Percentiles rank a stretch among this genome's conserved stretches.
These are phyloP conservation scores for Salinomyces thailandicus DNA, from an alignment of 2,329 filamentous ascomycete species.

Conservation along the genomic window DNA sequence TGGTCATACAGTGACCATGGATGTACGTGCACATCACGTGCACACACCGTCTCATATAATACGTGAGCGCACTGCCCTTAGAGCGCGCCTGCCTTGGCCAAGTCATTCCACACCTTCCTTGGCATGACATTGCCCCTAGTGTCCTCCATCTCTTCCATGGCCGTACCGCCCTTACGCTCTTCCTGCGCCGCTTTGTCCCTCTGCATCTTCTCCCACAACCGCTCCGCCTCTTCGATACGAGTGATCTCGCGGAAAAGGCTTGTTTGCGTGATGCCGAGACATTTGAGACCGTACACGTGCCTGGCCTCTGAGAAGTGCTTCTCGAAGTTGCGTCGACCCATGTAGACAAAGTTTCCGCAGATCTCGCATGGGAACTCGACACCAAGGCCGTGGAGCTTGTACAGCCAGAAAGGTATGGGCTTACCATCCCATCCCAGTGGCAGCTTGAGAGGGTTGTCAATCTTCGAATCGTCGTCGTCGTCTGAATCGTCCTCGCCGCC, in stretches of 20 bases:
- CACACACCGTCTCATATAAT: too few species aligned
- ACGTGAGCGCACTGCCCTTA: too few species aligned
- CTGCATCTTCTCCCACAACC: conserved; percentile 88
- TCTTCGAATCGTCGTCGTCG: conserved; percentile 61
- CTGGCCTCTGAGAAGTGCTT: conserved; percentile 95
- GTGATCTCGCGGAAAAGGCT: conserved; percentile 84
- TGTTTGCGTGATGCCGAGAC: conserved; percentile 79
- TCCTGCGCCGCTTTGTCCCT: conserved; percentile 69
- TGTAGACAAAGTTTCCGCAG: conserved; percentile 98
- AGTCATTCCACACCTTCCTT: conserved; percentile 92
- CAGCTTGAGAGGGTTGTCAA: conserved; percentile 94
- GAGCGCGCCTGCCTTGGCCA: conserved; percentile 68
- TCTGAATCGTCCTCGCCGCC: conserved; percentile 57
- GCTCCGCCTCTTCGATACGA: conserved; percentile 76
- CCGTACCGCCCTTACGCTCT: conserved; percentile 52
- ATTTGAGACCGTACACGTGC: conserved; percentile 89
- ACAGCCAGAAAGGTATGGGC: conserved; percentile 97
- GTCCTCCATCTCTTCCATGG: conserved; percentile 97
- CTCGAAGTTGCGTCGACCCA: conserved; percentile 89
- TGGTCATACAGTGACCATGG: too few species aligned
- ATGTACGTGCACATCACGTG: too few species aligned
- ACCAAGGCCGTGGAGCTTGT: conserved; percentile 88
- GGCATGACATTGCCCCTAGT: conserved; percentile 97
- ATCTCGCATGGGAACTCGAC: conserved; percentile 95
- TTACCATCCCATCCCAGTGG: conserved; percentile 97